A percentile compares a stretch with the other conserved stretches of the same genome.
phyloP scores from a whole-genome alignment of 352 stramenopile species.

The Globisporangium apiculatum region DNA sequence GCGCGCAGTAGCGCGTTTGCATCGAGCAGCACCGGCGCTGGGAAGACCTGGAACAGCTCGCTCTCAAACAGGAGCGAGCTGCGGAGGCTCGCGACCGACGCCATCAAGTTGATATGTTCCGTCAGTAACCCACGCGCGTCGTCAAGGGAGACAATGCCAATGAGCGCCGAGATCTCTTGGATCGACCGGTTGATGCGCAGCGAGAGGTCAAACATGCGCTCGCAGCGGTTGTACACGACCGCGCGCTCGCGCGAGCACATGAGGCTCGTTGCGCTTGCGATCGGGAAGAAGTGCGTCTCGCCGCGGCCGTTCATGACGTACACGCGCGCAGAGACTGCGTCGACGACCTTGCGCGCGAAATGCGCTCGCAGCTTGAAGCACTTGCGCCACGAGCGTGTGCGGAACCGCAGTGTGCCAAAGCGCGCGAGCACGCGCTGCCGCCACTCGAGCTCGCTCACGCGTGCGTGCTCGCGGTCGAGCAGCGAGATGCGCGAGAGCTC shows the following conservation, averaged over 20 bases:
- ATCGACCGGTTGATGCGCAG: constrained; percentile 84
- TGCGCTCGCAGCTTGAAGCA: constrained; percentile 62
- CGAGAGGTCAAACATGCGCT: constrained; percentile 84
- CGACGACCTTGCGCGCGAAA: constrained; percentile 50
- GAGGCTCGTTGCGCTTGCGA: constrained; percentile 43
- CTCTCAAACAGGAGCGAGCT: constrained; percentile 82
- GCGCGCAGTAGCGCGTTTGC: constrained; percentile 66
- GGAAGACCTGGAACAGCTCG: constrained; percentile 81
- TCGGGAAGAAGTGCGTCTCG: constrained; percentile 60
- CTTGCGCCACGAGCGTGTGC: constrained; percentile 46
- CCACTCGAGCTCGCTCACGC: constrained; percentile 58
- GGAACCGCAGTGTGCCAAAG: constrained; percentile 49
- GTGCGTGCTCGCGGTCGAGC: constrained; percentile 32
- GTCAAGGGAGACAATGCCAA: constrained; percentile 74
- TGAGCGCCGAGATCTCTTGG: constrained; percentile 80
- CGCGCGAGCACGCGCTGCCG: constrained; percentile 36
- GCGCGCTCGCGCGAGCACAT: constrained; percentile 77
- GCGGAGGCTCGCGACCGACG: constrained; percentile 64
- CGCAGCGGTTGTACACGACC: constrained; percentile 76
- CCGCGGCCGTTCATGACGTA: constrained; percentile 81
- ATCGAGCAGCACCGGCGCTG: constrained; percentile 69
- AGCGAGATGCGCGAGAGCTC: constrained; percentile 44
- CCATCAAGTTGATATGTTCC: constrained; percentile 81
- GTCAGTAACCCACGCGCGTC: constrained; percentile 71
- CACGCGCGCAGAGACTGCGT: constrained; percentile 51